phyloP scores from a whole-genome alignment of 495 filamentous ascomycete genomes.

The Lichina pygmaea region DNA sequence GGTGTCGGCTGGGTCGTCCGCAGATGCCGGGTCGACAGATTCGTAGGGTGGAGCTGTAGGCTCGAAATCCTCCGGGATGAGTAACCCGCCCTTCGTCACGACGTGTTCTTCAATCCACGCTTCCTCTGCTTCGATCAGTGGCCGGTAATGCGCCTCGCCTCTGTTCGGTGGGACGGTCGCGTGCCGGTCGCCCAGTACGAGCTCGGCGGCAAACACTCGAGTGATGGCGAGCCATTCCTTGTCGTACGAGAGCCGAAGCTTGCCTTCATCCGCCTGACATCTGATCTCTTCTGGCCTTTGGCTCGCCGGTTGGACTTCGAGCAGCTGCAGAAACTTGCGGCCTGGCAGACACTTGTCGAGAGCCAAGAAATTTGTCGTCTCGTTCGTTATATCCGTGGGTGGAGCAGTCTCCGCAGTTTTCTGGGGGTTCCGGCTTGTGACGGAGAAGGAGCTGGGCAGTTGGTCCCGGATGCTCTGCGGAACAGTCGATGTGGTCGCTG shows the following conservation, averaged over 20 bases:
- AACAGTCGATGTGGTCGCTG: constrained; percentile 9
- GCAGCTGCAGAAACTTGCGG: constrained; percentile 57
- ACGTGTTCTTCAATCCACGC: constrained; percentile 57
- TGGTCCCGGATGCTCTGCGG: constrained; percentile 33
- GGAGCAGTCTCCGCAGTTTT: constrained; percentile 11
- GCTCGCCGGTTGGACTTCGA: constrained; percentile 24
- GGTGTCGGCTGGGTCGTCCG: constrained; percentile 8
- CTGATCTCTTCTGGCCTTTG: background rate
- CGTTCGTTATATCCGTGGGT: constrained; percentile 35
- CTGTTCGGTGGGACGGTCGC: constrained; percentile 20
- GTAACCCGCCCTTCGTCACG: constrained; percentile 25
- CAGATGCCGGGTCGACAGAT: constrained; percentile 11
- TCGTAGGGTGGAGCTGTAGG: constrained; percentile 48
- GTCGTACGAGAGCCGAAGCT: constrained; percentile 44
- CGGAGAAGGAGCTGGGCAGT: constrained; percentile 35
- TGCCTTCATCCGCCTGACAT: background rate
- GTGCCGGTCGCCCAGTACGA: constrained; percentile 28
- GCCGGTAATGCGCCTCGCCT: constrained; percentile 35
- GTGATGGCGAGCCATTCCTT: constrained; percentile 87
- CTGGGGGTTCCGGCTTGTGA: constrained; percentile 9
- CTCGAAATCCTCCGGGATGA: constrained; percentile 49
- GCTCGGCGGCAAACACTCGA: constrained; percentile 39
- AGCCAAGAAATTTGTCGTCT: constrained; percentile 58
- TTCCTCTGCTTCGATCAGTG: constrained; percentile 33
- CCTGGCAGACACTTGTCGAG: constrained; percentile 66